Evolutionary conservation across 495 filamentous ascomycete species (phyloP).

Genomic region (Rhypophila decipiens): DNA sequence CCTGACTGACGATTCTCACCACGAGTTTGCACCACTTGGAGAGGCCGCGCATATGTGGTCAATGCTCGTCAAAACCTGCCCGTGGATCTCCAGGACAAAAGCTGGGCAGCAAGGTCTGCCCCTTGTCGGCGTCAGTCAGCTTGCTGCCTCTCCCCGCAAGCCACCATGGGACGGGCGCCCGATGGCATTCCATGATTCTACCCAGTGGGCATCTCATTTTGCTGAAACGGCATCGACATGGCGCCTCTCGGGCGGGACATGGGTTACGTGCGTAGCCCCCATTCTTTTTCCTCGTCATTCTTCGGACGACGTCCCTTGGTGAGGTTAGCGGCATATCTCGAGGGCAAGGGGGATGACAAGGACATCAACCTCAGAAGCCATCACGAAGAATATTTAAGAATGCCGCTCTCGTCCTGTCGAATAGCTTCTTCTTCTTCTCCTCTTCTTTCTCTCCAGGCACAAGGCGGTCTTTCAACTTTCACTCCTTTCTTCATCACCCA

Average conservation of each 20-base stretch:
- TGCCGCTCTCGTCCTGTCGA: not conserved
- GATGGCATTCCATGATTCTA: too few species aligned
- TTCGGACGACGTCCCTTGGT: not conserved
- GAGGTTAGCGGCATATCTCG: not conserved
- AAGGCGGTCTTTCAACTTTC: not conserved
- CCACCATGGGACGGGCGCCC: too few species aligned
- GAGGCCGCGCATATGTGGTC: too few species aligned
- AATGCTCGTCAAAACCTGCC: too few species aligned
- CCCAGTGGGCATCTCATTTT: slow-evolving; percentile 11
- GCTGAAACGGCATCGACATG: slow-evolving; percentile 11
- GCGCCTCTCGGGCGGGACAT: not conserved
- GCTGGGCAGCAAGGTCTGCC: too few species aligned
- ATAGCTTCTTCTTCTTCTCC: too few species aligned
- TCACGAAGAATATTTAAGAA: not conserved
- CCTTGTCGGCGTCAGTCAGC: not conserved
- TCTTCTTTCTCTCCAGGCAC: too few species aligned
- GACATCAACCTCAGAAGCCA: not conserved
- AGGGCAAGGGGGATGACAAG: not conserved
- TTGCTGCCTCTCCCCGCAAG: not conserved
- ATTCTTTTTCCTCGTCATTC: not conserved
- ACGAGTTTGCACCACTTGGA: too few species aligned
- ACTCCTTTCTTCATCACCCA: slow-evolving; percentile 5
- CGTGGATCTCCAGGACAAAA: too few species aligned
- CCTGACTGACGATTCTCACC: too few species aligned
- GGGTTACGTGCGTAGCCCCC: not conserved